Base-by-base conservation (phyloP, 2,329 filamentous ascomycete species). In the Aspergillus amoenus region DNA sequence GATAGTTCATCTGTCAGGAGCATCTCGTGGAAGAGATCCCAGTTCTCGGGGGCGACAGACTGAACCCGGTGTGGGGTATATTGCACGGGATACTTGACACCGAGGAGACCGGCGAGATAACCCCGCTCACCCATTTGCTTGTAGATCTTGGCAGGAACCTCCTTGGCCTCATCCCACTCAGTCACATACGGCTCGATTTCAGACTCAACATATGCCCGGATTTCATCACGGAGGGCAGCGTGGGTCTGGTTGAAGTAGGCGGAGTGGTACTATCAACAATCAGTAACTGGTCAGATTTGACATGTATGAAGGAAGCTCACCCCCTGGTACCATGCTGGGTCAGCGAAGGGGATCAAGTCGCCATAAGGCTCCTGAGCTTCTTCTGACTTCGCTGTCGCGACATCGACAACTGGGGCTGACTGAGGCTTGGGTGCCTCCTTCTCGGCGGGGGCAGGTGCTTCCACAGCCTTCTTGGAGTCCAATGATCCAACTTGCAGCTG, bases 1-100 rank as follows among this genome's bases (percentile, higher is more conserved):
- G 91, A 96, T 44, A 99, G 80, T 82, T 99, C 94, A 67, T 99
- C 94, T 1, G 93, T 97, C 58, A 99, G 73, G 44, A 97, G 83
- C 85, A 97, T 84, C 82, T 99, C 94, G 78, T 99, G 94, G 87
- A 97, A 99, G 44, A 96, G 85, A 79, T 99, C 94, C 93, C 93
- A 99, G 73, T 94, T 88, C 78, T 97, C 91, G 0, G 90, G 81
- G 0, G 88, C 76, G 12, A 99, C 94, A 48, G 86, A 88, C 78
- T 89, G 85, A 67, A 97, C 84, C 5, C 82, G 79, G 70, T 88
- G 84, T 42, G 87, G 80, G 21, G 86, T 87, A 70, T 93, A 88
- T 65, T 96, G 79, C 58, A 82, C 84, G 13, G 91, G 92, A 78
- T 90, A 97, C 51, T 76, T 71, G 61, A 91, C 84, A 63, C 93